Conservation (phyloP, 202 grass and related monocot species). For the Schoenoplectus tabernaemontani region DNA sequence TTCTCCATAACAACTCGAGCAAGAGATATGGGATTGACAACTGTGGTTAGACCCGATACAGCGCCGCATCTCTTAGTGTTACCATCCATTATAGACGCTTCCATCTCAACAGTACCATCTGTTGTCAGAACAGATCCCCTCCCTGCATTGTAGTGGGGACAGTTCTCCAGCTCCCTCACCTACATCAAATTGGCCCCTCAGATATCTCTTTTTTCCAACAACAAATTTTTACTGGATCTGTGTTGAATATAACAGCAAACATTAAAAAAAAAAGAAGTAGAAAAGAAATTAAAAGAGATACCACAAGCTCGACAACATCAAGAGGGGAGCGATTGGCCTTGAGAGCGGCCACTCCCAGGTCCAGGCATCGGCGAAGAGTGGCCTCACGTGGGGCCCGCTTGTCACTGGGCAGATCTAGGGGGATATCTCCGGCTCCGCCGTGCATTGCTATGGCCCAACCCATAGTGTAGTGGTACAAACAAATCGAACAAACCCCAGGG, state of each 20-base stretch:
- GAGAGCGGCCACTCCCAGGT: slow-evolving; percentile 50
- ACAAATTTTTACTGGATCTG: neutral
- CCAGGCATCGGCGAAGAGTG: slow-evolving; percentile 57
- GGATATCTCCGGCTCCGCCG: slow-evolving; percentile 84
- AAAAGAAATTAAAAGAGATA: slow-evolving; percentile 27
- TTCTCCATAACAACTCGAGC: slow-evolving; percentile 80
- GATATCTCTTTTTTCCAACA: slow-evolving; percentile 19
- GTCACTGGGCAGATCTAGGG: slow-evolving; percentile 42
- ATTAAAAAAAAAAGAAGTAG: too few species aligned
- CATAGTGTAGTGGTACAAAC: slow-evolving; percentile 23
- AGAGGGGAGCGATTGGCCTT: slow-evolving; percentile 40
- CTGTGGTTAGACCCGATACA: slow-evolving; percentile 56
- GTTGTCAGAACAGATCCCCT: slow-evolving; percentile 66
- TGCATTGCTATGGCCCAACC: slow-evolving; percentile 35
- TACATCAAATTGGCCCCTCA: neutral
- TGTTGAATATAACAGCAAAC: neutral
- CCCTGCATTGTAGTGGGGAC: slow-evolving; percentile 74
- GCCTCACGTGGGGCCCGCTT: slow-evolving; percentile 44
- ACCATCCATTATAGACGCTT: slow-evolving; percentile 80
- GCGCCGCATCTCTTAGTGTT: slow-evolving; percentile 53
- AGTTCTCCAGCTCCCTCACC: slow-evolving; percentile 79
- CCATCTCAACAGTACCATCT: slow-evolving; percentile 72
- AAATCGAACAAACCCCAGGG: too few species aligned
- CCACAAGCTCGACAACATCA: slow-evolving; percentile 78
- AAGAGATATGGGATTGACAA: slow-evolving; percentile 70